Evolutionary conservation across 2,329 filamentous ascomycete genomes (phyloP).

Genomic region (Phialophora verrucosa): DNA sequence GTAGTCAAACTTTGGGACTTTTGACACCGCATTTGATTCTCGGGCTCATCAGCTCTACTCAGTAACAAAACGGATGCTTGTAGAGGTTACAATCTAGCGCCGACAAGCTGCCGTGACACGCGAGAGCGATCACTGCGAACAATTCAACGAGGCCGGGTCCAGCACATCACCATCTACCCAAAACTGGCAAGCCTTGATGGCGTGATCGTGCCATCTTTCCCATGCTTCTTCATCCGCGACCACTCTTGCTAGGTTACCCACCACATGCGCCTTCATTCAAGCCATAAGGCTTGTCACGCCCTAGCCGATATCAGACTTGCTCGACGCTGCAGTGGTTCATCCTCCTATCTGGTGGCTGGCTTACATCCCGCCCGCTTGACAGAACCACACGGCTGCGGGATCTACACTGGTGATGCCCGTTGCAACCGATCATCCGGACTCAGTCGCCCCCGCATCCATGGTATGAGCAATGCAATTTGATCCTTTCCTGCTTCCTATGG

Average conservation of each 20-base stretch:
- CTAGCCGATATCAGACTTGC: neutral
- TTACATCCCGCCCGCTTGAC: neutral
- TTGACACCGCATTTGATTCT: neutral
- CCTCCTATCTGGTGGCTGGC: conserved; percentile 8
- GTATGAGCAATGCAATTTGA: neutral
- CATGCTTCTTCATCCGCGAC: neutral
- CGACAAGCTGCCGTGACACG: neutral
- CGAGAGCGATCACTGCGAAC: neutral
- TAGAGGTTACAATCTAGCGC: neutral
- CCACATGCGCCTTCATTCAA: neutral
- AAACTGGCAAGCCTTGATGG: conserved; percentile 18
- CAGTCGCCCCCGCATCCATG: conserved; percentile 10
- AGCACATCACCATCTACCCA: neutral
- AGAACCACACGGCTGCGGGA: neutral
- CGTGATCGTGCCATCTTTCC: conserved; percentile 5
- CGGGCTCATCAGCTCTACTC: neutral
- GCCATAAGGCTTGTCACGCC: neutral
- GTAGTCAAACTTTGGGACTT: neutral
- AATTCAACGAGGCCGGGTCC: neutral
- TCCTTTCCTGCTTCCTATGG: neutral
- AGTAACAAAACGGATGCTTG: neutral
- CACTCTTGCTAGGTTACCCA: neutral
- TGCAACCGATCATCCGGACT: conserved; percentile 9
- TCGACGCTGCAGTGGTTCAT: conserved; percentile 10
- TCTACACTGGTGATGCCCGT: conserved; percentile 17